phyloP scores from a whole-genome alignment of 2,329 filamentous ascomycete genomes.

The Canariomyces notabilis region DNA sequence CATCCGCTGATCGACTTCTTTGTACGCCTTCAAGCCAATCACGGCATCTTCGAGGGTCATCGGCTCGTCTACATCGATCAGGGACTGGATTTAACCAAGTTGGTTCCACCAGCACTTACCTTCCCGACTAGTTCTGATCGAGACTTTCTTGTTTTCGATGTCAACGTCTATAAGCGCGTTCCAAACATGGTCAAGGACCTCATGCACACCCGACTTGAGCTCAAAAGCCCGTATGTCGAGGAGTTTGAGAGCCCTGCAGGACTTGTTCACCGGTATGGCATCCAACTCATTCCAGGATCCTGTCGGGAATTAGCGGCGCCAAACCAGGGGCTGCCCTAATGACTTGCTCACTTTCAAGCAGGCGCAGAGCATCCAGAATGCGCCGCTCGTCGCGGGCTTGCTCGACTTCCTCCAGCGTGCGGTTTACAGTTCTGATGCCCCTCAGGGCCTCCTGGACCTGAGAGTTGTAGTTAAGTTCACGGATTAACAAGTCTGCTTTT shows the following conservation, averaged over 20 bases:
- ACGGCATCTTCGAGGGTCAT: slow-evolving; percentile 52
- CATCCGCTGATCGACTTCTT: slow-evolving; percentile 57
- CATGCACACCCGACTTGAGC: slow-evolving; percentile 61
- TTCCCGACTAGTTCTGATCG: slow-evolving; percentile 48
- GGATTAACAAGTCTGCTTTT: slow-evolving; percentile 51
- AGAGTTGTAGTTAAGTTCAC: slow-evolving; percentile 54
- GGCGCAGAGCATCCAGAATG: slow-evolving; percentile 51
- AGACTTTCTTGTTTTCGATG: slow-evolving; percentile 47
- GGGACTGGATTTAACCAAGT: slow-evolving; percentile 19
- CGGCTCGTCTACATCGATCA: slow-evolving; percentile 38
- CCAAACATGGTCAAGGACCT: slow-evolving; percentile 68
- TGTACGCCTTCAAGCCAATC: slow-evolving; percentile 53
- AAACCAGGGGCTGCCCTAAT: neutral
- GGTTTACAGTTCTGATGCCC: slow-evolving; percentile 52
- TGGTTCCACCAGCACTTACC: slow-evolving; percentile 35
- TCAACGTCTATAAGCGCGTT: slow-evolving; percentile 61
- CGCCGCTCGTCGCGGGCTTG: slow-evolving; percentile 48
- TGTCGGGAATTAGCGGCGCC: slow-evolving; percentile 30
- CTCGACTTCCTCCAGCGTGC: slow-evolving; percentile 59
- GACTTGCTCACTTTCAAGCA: slow-evolving; percentile 54
- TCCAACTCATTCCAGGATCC: slow-evolving; percentile 55
- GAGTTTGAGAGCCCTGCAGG: slow-evolving; percentile 58
- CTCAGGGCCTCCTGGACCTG: slow-evolving; percentile 49
- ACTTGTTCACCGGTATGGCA: slow-evolving; percentile 54
- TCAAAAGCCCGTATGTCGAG: slow-evolving; percentile 61